A percentile compares a stretch with the other conserved stretches of the same genome.
Conservation (phyloP, 805 yeast species). For the Suhomyces xylopsoci region DNA sequence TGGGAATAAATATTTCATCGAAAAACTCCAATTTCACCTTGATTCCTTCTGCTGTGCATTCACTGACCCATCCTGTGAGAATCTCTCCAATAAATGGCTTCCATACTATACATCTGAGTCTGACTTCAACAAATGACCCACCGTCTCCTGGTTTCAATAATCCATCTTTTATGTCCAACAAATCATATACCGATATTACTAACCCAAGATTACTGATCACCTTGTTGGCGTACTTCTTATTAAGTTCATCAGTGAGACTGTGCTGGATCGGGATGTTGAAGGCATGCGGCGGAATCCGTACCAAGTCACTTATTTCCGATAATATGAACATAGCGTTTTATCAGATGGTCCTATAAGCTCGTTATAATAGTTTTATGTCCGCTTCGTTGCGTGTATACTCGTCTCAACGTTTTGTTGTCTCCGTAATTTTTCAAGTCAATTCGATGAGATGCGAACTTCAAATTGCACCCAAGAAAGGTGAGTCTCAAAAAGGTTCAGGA, state of each 20-base stretch:
- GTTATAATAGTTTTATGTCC: not conserved
- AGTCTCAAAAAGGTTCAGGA: not conserved
- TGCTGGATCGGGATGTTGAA: conserved; percentile 69
- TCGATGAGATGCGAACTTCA: not conserved
- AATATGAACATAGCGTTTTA: conserved; percentile 71
- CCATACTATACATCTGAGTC: conserved; percentile 75
- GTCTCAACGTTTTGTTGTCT: not conserved
- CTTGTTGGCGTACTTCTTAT: conserved; percentile 81
- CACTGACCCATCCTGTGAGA: conserved; percentile 87
- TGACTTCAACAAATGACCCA: conserved; percentile 71
- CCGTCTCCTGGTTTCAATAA: conserved; percentile 93
- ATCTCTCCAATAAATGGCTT: conserved; percentile 95
- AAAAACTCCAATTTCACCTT: conserved; percentile 83
- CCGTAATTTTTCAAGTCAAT: not conserved
- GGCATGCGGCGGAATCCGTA: conserved; percentile 83
- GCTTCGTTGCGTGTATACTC: not conserved
- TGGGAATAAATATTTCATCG: conserved; percentile 89
- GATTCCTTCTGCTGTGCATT: conserved; percentile 84
- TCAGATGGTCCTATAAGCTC: not conserved
- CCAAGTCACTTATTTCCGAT: conserved; percentile 75
- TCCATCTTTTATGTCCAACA: conserved; percentile 81
- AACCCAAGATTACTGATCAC: conserved; percentile 82
- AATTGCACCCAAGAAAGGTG: not conserved
- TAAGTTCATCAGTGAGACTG: conserved; percentile 76
- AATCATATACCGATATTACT: conserved; percentile 80